Percentiles rank a stretch among this genome's conserved stretches.
phyloP scores from a whole-genome alignment of 2,329 filamentous ascomycete species.

The Bipolaris cookei region DNA sequence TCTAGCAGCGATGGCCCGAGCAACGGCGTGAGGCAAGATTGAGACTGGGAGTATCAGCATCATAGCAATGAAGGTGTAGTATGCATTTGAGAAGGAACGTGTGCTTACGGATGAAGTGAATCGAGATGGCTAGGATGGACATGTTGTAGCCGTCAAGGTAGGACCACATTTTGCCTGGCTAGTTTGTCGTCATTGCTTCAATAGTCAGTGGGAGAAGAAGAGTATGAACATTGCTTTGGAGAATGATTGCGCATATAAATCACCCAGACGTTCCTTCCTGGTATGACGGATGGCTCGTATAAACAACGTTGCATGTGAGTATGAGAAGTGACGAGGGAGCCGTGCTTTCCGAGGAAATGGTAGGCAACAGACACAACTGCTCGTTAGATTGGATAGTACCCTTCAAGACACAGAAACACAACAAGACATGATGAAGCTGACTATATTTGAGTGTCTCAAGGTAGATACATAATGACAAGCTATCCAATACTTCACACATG shows the following conservation, averaged over 20 bases:
- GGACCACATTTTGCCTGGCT: constrained; percentile 20
- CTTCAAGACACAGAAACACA: no score
- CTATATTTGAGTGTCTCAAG: not conserved
- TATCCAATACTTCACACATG: not conserved
- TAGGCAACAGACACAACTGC: no score
- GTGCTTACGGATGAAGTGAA: constrained; percentile 47
- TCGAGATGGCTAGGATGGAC: constrained; percentile 54
- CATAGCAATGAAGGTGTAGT: not conserved
- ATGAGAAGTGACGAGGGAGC: no score
- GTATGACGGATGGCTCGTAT: no score
- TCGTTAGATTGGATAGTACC: no score
- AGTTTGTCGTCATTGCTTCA: not conserved
- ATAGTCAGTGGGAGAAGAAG: not conserved
- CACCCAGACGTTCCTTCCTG: no score
- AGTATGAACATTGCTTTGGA: not conserved
- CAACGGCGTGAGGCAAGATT: constrained; percentile 51
- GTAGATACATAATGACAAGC: constrained; percentile 11
- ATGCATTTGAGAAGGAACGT: not conserved
- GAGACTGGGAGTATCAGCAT: constrained; percentile 33
- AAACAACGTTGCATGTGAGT: no score
- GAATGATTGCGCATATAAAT: not conserved
- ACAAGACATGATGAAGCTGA: no score
- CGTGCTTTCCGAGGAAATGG: no score
- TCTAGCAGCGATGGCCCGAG: constrained; percentile 46
- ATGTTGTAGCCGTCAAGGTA: constrained; percentile 42